phyloP scores from a whole-genome alignment of 768 basidiomycete genomes.

The Daedaleopsis sinensis region DNA sequence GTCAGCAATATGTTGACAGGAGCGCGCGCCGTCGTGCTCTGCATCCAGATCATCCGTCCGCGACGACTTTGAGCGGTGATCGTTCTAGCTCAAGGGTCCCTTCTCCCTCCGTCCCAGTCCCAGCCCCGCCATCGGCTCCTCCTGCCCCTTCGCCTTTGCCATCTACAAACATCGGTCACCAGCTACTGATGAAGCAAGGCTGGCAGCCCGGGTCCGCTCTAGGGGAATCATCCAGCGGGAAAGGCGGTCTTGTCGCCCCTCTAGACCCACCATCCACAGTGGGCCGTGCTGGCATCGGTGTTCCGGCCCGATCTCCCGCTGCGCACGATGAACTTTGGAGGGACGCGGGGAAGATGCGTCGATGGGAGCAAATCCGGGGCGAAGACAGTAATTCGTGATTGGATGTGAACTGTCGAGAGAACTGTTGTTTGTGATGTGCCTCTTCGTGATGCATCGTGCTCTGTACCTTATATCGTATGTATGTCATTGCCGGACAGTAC shows the following conservation, averaged over 20 bases:
- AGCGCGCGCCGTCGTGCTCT: conserved; percentile 71
- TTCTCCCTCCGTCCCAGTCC: conserved; percentile 23
- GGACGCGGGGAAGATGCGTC: conserved; percentile 42
- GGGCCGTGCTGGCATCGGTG: conserved; percentile 60
- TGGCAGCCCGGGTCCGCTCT: conserved; percentile 72
- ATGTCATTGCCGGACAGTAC: no score
- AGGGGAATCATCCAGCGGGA: conserved; percentile 41
- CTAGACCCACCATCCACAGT: conserved; percentile 48
- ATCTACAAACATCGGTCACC: conserved; percentile 66
- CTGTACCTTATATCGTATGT: no score
- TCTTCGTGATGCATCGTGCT: no score
- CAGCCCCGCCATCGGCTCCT: conserved; percentile 25
- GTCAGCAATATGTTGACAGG: conserved; percentile 59
- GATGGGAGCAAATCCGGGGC: conserved; percentile 37
- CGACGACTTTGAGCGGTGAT: conserved; percentile 31
- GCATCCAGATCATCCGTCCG: conserved; percentile 52
- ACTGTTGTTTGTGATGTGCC: no score
- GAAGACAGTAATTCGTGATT: background rate
- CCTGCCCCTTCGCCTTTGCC: conserved; percentile 53
- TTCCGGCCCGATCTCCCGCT: conserved; percentile 6
- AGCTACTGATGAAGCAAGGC: conserved; percentile 70
- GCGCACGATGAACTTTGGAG: conserved; percentile 37
- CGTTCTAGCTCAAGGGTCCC: conserved; percentile 10
- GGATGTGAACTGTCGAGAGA: no score
- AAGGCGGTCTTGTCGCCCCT: conserved; percentile 56